Evolutionary conservation across 495 filamentous ascomycete species (phyloP).

Genomic region (Paragyromitra xinjiangensis): DNA sequence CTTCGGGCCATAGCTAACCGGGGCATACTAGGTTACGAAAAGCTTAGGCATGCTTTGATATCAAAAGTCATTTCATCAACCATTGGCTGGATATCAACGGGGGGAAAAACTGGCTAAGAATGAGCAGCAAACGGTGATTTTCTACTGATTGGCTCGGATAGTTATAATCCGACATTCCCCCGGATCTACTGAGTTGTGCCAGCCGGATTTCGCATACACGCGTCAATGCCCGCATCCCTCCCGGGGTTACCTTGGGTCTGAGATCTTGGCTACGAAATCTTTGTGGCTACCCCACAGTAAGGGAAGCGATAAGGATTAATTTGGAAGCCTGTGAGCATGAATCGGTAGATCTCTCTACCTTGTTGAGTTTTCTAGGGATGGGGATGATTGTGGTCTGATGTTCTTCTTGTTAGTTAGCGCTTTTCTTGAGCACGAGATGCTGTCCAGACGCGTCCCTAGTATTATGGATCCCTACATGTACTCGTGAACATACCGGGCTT

Average conservation of each 20-base stretch:
- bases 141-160: conserved; percentile 5
- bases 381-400: conserved; percentile 23
- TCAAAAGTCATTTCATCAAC: too few relatives aligned
- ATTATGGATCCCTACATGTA: conserved; percentile 14
- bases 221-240: conserved; percentile 12
- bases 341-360: not conserved
- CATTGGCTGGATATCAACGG: not conserved
- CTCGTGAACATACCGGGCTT: conserved; percentile 5
- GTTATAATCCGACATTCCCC: conserved; percentile 9
- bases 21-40: too few relatives aligned
- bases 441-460: conserved; percentile 13
- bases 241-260: not conserved
- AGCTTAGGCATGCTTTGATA: too few relatives aligned
- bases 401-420: not conserved
- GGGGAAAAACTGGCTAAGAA: not conserved
- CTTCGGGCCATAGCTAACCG: too few relatives aligned
- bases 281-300: not conserved
- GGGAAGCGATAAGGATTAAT: not conserved
- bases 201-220: not conserved
- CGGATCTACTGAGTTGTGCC: not conserved
- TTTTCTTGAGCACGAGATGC: not conserved
- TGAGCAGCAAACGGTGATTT: not conserved
- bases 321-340: not conserved
- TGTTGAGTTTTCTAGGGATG: not conserved
- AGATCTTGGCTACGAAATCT: conserved; percentile 1